Conservation (phyloP, 306 rosid species). For the Spatholobus suberectus region DNA sequence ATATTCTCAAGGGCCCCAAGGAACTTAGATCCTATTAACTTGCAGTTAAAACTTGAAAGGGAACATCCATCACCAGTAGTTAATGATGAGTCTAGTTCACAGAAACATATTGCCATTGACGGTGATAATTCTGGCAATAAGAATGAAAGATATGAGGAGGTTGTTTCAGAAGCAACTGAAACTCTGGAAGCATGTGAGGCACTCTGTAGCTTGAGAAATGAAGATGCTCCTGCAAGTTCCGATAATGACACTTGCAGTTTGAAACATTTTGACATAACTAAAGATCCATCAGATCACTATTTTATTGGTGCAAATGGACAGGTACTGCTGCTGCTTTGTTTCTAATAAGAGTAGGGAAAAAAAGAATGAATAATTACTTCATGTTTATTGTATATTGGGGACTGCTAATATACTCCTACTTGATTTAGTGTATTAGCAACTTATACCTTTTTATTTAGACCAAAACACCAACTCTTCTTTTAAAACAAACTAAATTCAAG, state of each 20-base stretch:
- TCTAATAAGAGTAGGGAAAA: slow-evolving; percentile 35
- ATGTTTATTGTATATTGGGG: slow-evolving; percentile 3
- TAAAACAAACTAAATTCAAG: background rate
- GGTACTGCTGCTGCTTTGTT: slow-evolving; percentile 55
- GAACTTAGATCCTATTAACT: slow-evolving; percentile 53
- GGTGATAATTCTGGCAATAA: slow-evolving; percentile 44
- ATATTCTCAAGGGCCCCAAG: slow-evolving; percentile 87
- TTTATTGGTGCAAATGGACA: slow-evolving; percentile 82
- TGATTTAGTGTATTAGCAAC: background rate
- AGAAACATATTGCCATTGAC: slow-evolving; percentile 46
- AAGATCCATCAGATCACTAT: slow-evolving; percentile 88
- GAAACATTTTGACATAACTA: slow-evolving; percentile 87
- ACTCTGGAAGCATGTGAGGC: slow-evolving; percentile 55
- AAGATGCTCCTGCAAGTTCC: slow-evolving; percentile 52
- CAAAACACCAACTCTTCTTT: background rate
- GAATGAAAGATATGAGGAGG: slow-evolving; percentile 52
- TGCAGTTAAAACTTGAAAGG: slow-evolving; percentile 56
- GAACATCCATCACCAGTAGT: slow-evolving; percentile 51
- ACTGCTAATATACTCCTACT: background rate
- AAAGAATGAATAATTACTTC: slow-evolving; percentile 26
- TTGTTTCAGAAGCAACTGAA: slow-evolving; percentile 51
- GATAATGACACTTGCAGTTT: slow-evolving; percentile 61
- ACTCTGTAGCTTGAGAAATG: slow-evolving; percentile 53
- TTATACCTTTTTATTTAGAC: background rate
- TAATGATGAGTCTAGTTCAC: slow-evolving; percentile 63